Conservation (phyloP, 805 yeast species). For the Ogataea saltuana region DNA sequence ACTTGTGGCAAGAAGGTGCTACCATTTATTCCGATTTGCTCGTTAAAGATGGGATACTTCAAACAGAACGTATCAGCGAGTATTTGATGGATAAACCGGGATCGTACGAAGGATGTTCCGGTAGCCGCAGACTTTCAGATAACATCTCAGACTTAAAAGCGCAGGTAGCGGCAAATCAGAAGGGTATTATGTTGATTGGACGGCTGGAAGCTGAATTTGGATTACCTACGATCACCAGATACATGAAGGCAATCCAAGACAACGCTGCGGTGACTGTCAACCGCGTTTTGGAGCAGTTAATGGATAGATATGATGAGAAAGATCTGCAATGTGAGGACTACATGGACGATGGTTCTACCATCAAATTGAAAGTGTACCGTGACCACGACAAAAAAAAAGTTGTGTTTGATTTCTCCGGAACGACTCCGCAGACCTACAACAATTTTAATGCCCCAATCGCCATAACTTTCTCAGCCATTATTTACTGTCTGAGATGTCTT, state of each 20-base stretch:
- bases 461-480: conserved; percentile 55
- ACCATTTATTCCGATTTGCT: conserved; percentile 74
- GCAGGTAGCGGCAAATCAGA: conserved; percentile 83
- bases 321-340: conserved; percentile 43
- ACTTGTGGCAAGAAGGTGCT: conserved; percentile 87
- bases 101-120: conserved; percentile 79
- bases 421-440: conserved; percentile 52
- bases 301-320: conserved; percentile 34
- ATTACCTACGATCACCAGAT: conserved; percentile 55
- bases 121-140: conserved; percentile 79
- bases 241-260: conserved; percentile 78
- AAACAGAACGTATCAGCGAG: conserved; percentile 65
- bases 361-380: conserved; percentile 44
- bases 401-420: conserved; percentile 52
- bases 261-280: not conserved
- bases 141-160: conserved; percentile 82
- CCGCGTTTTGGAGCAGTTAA: conserved; percentile 42
- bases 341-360: conserved; percentile 53
- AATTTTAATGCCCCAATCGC: conserved; percentile 57
- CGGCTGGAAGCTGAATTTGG: conserved; percentile 62
- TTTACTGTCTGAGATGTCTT: conserved; percentile 51
- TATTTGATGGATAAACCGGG: conserved; percentile 73
- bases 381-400: conserved; percentile 42
- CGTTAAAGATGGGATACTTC: conserved; percentile 68
- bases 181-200: conserved; percentile 69